Base-by-base conservation (phyloP, 78 protist species). In the Dictyostelium citrinum region DNA sequence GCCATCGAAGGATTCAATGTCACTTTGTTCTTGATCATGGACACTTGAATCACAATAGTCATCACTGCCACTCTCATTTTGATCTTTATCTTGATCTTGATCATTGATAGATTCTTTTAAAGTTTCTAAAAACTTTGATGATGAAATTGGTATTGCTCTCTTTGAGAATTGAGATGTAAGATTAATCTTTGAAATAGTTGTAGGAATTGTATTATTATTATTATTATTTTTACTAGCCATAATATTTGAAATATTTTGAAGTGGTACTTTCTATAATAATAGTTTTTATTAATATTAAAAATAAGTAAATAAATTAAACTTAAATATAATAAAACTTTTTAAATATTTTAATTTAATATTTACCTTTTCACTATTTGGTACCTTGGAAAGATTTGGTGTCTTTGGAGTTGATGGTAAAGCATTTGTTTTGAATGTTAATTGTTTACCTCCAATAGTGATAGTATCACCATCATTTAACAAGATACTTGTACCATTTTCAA, bases 291-390 rank as follows among this genome's bases (percentile, higher is more conserved):
- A n/a, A n/a, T n/a, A n/a, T n/a, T n/a, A n/a, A n/a, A n/a, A n/a
- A n/a, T n/a, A n/a, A n/a, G n/a, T n/a, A n/a, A n/a, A n/a, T n/a
- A n/a, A n/a, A n/a, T n/a, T n/a, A n/a, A n/a, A n/a, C n/a, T n/a
- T n/a, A n/a, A n/a, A n/a, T n/a, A n/a, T n/a, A n/a, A n/a, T n/a
- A n/a, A n/a, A n/a, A n/a, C n/a, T n/a, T n/a, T n/a, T n/a, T n/a
- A n/a, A n/a, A n/a, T n/a, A n/a, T n/a, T n/a, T n/a, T n/a, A n/a
- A n/a, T n/a, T n/a, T n/a, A 68, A 29, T 31, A 33, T 5, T 71
- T 84, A 84, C 91, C 67, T 78, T 84, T 74, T 86, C 92, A 64
- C 92, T 86, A 3, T 61, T 61, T 77, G 79, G 84, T 20, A 43
- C 81, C 31, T 76, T 86, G 12, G 92, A 86, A 17, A 86, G 67